Evolutionary conservation across 495 filamentous ascomycete genomes (phyloP), one percentile per base, ranked within the genome.

Genomic region (Podospora didyma): DNA sequence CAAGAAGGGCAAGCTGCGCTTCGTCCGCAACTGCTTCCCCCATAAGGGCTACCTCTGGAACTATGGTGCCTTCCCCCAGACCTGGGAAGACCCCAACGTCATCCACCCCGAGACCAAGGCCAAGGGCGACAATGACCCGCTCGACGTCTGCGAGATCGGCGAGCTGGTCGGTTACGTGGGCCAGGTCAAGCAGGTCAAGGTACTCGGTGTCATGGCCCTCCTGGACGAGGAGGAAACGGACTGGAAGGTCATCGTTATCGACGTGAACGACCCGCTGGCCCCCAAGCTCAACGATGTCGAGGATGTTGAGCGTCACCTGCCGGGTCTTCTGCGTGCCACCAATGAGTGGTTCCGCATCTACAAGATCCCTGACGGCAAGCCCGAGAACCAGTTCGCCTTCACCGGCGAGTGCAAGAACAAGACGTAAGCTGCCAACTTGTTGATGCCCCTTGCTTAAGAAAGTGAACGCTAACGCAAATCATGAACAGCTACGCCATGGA

Each of bases 281-380:
- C 73, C 89, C 59, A 96, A 96, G 83, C 90, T 99, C 65, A 91
- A 99, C 76, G 93, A 97, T 75, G 88, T 99, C 65, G 95, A 97
- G 82, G 95, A 99, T 75, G 93, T 99, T 55, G 95, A 97, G 82
- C 87, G 93, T 70, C 95, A 97, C 82, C 88, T 99, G 22, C 95
- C 95, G 44, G 95, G 95, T 59, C 88, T 97, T 39, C 80, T 99
- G 69, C 85, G 95, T 61, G 95, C 95, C 69, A 97, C 94, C 71
- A 99, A 99, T 72, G 95, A 99, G 83, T 99, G 95, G 95, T 99
- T 99, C 89, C 90, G 95, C 75, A 97, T 99, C 84, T 99, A 99
- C 86, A 97, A 97, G 84, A 97, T 99, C 78, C 95, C 95, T 67
- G 95, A 99, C 70, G 95, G 95, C 82, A 99, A 97, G 91, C 92